A percentile compares a stretch with the other conserved stretches of the same genome.
These are phyloP conservation scores for Parastagonospora nodorum DNA, from an alignment of 2,329 filamentous ascomycete genomes.

Conservation along the genomic window DNA sequence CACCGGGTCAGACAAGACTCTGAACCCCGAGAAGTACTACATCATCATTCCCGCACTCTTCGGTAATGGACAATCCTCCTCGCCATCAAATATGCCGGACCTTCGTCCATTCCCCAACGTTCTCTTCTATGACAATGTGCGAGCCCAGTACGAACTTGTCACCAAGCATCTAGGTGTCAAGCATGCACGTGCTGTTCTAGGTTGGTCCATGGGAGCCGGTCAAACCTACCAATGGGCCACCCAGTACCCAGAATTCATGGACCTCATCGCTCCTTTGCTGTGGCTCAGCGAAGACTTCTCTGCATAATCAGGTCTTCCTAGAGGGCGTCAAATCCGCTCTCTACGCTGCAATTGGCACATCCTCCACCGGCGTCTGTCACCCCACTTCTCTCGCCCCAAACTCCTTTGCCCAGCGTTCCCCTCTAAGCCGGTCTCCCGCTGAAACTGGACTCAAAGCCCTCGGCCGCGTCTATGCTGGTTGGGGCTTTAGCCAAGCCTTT, in stretches of 20 bases:
- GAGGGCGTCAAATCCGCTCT: slow-evolving; percentile 67
- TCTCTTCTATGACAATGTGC: slow-evolving; percentile 71
- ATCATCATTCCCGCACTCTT: slow-evolving; percentile 73
- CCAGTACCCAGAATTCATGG: slow-evolving; percentile 68
- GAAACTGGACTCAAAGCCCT: slow-evolving; percentile 68
- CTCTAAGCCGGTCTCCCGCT: not conserved
- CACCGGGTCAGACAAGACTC: slow-evolving; percentile 66
- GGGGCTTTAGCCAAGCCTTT: slow-evolving; percentile 80
- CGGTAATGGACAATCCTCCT: slow-evolving; percentile 70
- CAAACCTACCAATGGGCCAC: slow-evolving; percentile 70
- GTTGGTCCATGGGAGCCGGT: slow-evolving; percentile 73
- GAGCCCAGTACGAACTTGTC: slow-evolving; percentile 69
- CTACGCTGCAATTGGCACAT: slow-evolving; percentile 60
- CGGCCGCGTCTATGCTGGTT: slow-evolving; percentile 77
- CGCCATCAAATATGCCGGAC: slow-evolving; percentile 65
- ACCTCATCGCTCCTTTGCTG: slow-evolving; percentile 70
- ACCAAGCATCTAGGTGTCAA: slow-evolving; percentile 65
- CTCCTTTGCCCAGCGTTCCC: slow-evolving; percentile 51
- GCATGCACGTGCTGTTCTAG: slow-evolving; percentile 66
- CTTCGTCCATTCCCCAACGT: slow-evolving; percentile 65
- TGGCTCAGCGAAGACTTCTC: slow-evolving; percentile 65
- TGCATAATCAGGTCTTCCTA: slow-evolving; percentile 72
- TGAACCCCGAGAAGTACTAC: slow-evolving; percentile 69
- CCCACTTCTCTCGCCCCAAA: slow-evolving; percentile 30
- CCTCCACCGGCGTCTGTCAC: slow-evolving; percentile 55